These are phyloP conservation scores for Stephania cephalantha DNA, from an alignment of 164 flowering plant species.

Conservation along the genomic window DNA sequence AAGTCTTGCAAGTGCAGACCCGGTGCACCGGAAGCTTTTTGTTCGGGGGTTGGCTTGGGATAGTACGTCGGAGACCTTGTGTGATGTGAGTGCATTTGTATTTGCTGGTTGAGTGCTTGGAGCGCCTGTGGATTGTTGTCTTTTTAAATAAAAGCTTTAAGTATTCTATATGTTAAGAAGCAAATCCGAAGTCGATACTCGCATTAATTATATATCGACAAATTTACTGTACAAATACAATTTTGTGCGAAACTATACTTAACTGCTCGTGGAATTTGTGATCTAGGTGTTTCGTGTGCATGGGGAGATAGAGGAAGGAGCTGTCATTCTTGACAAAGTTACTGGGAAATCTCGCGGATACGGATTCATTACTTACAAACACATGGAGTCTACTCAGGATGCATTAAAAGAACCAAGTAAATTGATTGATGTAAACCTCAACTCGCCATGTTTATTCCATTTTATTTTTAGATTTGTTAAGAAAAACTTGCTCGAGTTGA, in stretches of 20 bases:
- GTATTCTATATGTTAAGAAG: conserved; percentile 2
- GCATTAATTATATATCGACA: not conserved
- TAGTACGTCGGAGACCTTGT: conserved; percentile 71
- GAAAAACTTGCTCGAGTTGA: no score
- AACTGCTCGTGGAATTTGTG: conserved; percentile 12
- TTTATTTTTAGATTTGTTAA: no score
- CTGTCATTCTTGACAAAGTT: conserved; percentile 63
- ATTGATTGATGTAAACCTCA: conserved; percentile 56
- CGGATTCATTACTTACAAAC: conserved; percentile 64
- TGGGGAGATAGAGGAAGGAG: conserved; percentile 83
- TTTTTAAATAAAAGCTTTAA: not conserved
- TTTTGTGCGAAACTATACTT: conserved; percentile 1
- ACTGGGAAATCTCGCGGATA: conserved; percentile 73
- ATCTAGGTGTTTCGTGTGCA: conserved; percentile 54
- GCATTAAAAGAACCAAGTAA: conserved; percentile 59
- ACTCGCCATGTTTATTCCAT: not conserved
- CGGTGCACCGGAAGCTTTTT: conserved; percentile 78
- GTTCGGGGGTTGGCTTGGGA: conserved; percentile 81
- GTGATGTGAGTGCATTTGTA: conserved; percentile 78
- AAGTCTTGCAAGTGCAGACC: conserved; percentile 68
- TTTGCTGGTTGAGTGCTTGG: conserved; percentile 30
- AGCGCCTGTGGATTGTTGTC: conserved; percentile 11
- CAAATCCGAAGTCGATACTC: not conserved
- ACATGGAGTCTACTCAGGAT: conserved; percentile 63
- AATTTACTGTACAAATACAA: not conserved